Base-by-base conservation (phyloP, 192 early-diverging fungal species). In the Coemansia sp. region DNA sequence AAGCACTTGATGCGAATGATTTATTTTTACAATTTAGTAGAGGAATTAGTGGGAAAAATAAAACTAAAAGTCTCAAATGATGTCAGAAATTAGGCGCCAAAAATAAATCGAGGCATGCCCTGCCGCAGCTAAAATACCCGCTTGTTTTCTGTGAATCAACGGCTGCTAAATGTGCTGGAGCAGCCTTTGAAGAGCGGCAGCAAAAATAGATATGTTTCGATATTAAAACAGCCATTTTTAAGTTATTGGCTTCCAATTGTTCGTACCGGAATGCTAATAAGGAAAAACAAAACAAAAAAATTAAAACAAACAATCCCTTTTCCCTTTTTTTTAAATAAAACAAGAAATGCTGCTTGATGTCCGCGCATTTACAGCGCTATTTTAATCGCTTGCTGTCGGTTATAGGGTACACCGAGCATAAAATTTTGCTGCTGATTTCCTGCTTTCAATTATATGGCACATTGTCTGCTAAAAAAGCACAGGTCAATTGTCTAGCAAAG, bases 51-150 rank as follows among this genome's bases (percentile, higher is more conserved):
- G 7, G 27, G 14, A 27, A 4, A 42, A 54, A 29, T 29, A 22
- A 25, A 29, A 29, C 28, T 29, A 29, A 20, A 51, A 54, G 52
- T 25, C 52, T 25, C 10, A 11, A 29, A n/a, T 54, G 52, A 54
- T 54, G 52, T 54, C 52, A 29, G 27, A 54, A 54, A 29, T 54
- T 54, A 54, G 16, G 28, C 25, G 10, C 52, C 52, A 54, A 54
- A 54, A 54, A 54, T 54, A 54, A 54, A 54, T 29, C 14, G 52
- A 18, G 52, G 25, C 9, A 16, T 54, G 52, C n/a, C 22, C 29
- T n/a, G 23, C 34, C 6, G 34, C 39, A 42, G 14, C 3, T 8
- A 32, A 4, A 42, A 16, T 42, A 6, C 39, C 14, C 39, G 39
- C 39, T 42, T 42, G 39, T 42, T 42, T 42, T 42, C 39, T 18